Evolutionary conservation across 495 filamentous ascomycete species (phyloP).

Genomic region (Neurospora cerealis): DNA sequence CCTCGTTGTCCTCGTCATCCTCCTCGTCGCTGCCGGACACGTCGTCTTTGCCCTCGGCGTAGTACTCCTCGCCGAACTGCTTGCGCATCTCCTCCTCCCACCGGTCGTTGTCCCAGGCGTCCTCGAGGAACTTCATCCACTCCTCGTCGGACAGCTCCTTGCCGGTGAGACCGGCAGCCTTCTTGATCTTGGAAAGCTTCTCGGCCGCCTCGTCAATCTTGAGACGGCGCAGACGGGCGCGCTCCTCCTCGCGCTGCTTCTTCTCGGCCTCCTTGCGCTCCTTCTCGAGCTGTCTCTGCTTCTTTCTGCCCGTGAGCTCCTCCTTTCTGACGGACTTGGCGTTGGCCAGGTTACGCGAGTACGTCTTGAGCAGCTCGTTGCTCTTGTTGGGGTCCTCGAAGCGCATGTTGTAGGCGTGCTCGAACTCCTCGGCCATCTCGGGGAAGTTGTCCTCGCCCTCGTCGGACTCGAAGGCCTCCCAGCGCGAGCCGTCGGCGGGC

Average conservation of each 20-base stretch:
- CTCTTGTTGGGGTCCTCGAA: constrained; percentile 83
- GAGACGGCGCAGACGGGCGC: constrained; percentile 70
- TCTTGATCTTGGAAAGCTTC: constrained; percentile 72
- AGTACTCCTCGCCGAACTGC: constrained; percentile 82
- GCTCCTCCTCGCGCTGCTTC: constrained; percentile 65
- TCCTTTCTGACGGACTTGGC: constrained; percentile 76
- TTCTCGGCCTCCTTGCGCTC: constrained; percentile 70
- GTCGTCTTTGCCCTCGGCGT: constrained; percentile 50
- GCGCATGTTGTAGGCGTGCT: constrained; percentile 91
- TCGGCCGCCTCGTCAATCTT: constrained; percentile 82
- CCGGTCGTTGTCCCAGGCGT: constrained; percentile 70
- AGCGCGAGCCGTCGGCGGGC: constrained; percentile 45
- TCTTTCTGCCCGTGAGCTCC: constrained; percentile 64
- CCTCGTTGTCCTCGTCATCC: constrained; percentile 15
- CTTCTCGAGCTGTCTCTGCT: constrained; percentile 63
- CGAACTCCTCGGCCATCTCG: constrained; percentile 70
- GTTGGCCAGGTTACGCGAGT: constrained; percentile 73
- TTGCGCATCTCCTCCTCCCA: constrained; percentile 87
- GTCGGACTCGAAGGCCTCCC: constrained; percentile 80
- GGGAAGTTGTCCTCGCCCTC: constrained; percentile 74
- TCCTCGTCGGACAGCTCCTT: constrained; percentile 62
- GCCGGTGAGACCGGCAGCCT: constrained; percentile 70
- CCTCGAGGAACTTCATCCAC: constrained; percentile 74
- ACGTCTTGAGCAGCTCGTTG: constrained; percentile 76
- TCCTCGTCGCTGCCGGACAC: constrained; percentile 37